Evolutionary conservation across 129 eudicot species (phyloP).

Genomic region (Cynara cardunculus): DNA sequence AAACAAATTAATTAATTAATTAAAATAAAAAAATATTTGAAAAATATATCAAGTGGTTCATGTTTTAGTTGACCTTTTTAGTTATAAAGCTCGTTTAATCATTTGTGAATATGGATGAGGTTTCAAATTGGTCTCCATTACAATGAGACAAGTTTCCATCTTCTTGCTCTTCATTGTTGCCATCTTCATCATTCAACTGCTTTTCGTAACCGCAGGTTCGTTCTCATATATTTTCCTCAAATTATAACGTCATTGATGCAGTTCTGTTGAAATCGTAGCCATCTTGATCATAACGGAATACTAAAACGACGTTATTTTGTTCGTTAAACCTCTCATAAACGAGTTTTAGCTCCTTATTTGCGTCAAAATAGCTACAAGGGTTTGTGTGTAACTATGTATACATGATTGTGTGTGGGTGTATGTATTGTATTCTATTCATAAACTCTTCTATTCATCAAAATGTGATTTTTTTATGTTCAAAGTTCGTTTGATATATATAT

Average conservation of each 20-base stretch:
- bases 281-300: neutral
- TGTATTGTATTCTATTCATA: too few relatives aligned
- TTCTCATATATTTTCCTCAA: neutral
- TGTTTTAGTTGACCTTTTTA: slow-evolving; percentile 12
- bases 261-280: neutral
- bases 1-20: neutral
- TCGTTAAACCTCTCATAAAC: neutral
- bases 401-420: neutral
- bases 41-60: slow-evolving; percentile 8
- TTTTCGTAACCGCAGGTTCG: slow-evolving; percentile 25
- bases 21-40: neutral
- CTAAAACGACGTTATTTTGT: neutral
- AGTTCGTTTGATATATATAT: too few relatives aligned
- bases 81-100: neutral
- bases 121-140: neutral
- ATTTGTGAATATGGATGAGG: neutral
- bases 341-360: neutral
- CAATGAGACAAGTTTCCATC: neutral
- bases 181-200: slow-evolving; percentile 17
- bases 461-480: too few relatives aligned
- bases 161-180: slow-evolving; percentile 19
- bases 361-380: neutral
- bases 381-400: neutral
- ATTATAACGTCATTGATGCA: neutral
- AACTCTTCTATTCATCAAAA: too few relatives aligned